phyloP scores from a whole-genome alignment of 441 rosid genomes.

The Geranium incanum region DNA sequence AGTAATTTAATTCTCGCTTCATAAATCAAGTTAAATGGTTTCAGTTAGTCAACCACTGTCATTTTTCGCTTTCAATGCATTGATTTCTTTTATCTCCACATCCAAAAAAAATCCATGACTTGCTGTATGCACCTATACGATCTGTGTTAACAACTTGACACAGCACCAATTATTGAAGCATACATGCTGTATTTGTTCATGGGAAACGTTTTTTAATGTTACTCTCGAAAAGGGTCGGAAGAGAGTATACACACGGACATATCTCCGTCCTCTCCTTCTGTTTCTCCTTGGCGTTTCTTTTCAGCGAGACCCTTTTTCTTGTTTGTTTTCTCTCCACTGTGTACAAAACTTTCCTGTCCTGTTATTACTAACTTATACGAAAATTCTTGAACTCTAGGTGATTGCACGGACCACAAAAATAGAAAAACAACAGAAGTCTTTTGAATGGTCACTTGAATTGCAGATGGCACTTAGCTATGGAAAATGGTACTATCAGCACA shows the following conservation, averaged over 20 bases:
- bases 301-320: not conserved
- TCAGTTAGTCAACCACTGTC: not conserved
- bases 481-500: not conserved
- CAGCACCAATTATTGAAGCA: not conserved
- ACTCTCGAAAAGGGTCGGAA: not conserved
- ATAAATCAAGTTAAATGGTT: not conserved
- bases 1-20: not conserved
- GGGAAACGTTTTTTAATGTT: not conserved
- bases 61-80: not conserved
- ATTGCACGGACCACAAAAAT: not conserved
- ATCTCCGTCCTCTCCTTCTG: not conserved
- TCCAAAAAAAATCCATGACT: not conserved
- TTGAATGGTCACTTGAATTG: not conserved
- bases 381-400: not conserved
- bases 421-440: not conserved
- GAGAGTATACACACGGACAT: not conserved
- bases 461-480: not conserved
- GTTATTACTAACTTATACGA: not conserved
- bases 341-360: not conserved
- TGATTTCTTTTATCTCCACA: not conserved
- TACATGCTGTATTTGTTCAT: not conserved
- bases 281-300: not conserved
- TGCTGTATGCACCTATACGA: not conserved
- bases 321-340: not conserved
- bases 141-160: not conserved